Conservation (phyloP, 73 alveolate species). For the Paramecium tetraurelia region DNA sequence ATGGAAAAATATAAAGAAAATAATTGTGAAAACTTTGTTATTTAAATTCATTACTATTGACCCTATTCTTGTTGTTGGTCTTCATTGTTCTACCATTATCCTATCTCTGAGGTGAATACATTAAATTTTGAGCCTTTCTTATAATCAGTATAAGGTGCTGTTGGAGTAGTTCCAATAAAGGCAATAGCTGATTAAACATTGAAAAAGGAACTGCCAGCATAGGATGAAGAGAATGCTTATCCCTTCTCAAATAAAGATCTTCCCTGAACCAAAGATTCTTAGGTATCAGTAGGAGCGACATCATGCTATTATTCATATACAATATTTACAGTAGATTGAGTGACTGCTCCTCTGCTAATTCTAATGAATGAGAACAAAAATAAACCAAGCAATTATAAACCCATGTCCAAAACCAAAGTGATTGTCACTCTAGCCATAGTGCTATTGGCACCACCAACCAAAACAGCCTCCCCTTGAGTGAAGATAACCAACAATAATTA, state of each 20-base stretch:
- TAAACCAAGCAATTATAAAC: neutral
- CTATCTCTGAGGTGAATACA: neutral
- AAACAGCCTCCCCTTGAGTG: neutral
- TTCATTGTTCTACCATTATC: neutral
- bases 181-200: neutral
- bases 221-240: neutral
- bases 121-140: neutral
- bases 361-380: neutral
- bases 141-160: neutral
- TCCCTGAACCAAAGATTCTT: neutral
- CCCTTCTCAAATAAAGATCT: conserved; percentile 3
- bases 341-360: neutral
- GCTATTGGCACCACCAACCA: neutral
- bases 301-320: neutral
- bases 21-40: neutral
- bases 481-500: neutral
- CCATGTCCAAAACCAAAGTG: neutral
- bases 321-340: neutral
- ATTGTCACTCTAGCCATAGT: neutral
- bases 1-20: neutral
- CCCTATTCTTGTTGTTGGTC: neutral
- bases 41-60: neutral
- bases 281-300: neutral
- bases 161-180: neutral
- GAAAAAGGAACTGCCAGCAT: neutral